A percentile compares a stretch with the other conserved stretches of the same genome.
These are phyloP conservation scores for Cladosporium sp. DNA, from an alignment of 2,329 filamentous ascomycete genomes.

Conservation along the genomic window DNA sequence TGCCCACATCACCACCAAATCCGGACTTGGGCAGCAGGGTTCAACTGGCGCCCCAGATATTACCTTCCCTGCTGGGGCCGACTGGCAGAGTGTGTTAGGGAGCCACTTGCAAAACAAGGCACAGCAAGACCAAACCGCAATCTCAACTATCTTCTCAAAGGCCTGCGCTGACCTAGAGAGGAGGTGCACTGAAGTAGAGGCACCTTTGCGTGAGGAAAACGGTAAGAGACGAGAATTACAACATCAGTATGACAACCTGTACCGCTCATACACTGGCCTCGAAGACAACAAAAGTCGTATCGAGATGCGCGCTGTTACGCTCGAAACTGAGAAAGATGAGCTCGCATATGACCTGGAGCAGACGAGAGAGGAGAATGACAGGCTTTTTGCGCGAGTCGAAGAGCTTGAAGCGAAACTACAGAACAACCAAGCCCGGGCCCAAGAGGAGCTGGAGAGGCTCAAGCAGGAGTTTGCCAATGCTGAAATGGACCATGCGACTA, in stretches of 20 bases:
- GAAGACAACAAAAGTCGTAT: conserved; percentile 35
- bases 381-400: conserved; percentile 38
- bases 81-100: conserved; percentile 49
- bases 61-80: conserved; percentile 10
- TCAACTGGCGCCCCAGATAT: background rate
- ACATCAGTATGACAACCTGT: conserved; percentile 35
- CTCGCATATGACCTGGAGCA: conserved; percentile 35
- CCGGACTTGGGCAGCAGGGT: background rate
- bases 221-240: conserved; percentile 33
- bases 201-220: conserved; percentile 47
- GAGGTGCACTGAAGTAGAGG: conserved; percentile 53
- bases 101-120: conserved; percentile 42
- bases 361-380: conserved; percentile 39
- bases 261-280: conserved; percentile 33
- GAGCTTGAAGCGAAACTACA: conserved; percentile 33
- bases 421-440: conserved; percentile 31
- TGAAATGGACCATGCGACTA: conserved; percentile 42
- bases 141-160: conserved; percentile 48
- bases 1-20: background rate
- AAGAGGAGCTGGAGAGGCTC: conserved; percentile 34
- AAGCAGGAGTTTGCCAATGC: conserved; percentile 40
- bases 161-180: conserved; percentile 54
- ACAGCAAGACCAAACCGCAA: conserved; percentile 41
- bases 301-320: conserved; percentile 32
- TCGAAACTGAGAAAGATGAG: conserved; percentile 40